phyloP scores from a whole-genome alignment of 1,284 basidiomycete genomes.

The Volvariella surrecta region DNA sequence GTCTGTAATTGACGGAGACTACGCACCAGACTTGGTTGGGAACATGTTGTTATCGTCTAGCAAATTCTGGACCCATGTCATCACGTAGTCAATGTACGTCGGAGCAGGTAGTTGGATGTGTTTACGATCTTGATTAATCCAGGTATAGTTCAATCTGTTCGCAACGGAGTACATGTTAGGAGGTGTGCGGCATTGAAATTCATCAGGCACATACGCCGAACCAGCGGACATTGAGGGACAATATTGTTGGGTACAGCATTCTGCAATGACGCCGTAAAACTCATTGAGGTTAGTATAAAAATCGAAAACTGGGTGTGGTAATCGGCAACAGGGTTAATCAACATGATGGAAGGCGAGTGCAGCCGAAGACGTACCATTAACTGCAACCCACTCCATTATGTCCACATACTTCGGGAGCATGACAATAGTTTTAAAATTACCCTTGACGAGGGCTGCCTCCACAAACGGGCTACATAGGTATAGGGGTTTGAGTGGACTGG shows the following conservation, averaged over 20 bases:
- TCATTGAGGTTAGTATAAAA: constrained; percentile 97
- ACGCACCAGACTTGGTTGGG: constrained; percentile 87
- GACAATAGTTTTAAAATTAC: constrained; percentile 98
- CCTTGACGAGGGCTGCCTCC: constrained; percentile 94
- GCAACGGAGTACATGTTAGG: constrained; percentile 2
- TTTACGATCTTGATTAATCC: constrained; percentile 95
- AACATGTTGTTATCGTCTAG: constrained; percentile 91
- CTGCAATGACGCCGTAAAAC: constrained; percentile 93
- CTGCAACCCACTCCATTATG: constrained; percentile 98
- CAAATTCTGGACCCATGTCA: constrained; percentile 96
- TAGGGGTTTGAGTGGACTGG: constrained; percentile 51
- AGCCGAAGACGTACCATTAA: constrained; percentile 67
- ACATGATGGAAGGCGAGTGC: constrained; percentile 1
- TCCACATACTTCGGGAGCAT: constrained; percentile 96
- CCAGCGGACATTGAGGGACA: constrained; percentile 96
- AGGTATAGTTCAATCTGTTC: constrained; percentile 88
- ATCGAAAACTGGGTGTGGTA: constrained; percentile 64
- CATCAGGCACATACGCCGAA: constrained; percentile 49
- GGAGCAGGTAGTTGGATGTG: constrained; percentile 91
- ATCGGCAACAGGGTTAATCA: neutral
- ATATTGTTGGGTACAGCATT: constrained; percentile 86
- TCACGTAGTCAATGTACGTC: constrained; percentile 98
- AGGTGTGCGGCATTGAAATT: neutral
- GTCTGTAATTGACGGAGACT: neutral
- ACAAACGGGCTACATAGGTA: constrained; percentile 96